phyloP scores from a whole-genome alignment of 345 rosid species.

The Eucalyptus tenuipes region DNA sequence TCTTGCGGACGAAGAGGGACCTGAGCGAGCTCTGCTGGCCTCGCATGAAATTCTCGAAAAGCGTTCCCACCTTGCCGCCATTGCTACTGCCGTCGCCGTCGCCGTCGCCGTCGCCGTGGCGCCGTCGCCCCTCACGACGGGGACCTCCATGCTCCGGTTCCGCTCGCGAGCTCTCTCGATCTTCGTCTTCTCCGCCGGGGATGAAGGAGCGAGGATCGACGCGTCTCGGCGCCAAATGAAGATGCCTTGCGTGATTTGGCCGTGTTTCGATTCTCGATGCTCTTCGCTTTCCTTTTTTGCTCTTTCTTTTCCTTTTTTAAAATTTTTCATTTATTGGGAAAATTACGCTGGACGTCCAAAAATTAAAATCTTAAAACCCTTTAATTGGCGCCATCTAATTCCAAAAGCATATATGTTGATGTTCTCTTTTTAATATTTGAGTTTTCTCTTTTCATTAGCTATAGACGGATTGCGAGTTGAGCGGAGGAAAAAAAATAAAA shows the following conservation, averaged over 20 bases:
- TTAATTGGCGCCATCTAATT: not conserved
- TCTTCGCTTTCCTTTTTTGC: not conserved
- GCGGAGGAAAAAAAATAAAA: not conserved
- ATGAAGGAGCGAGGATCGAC: not conserved
- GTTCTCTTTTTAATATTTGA: not conserved
- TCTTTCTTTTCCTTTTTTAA: not conserved
- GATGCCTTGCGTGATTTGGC: not conserved
- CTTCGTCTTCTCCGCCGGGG: not conserved
- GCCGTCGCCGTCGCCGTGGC: not conserved
- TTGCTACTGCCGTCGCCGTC: not conserved
- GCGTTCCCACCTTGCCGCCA: conserved; percentile 2
- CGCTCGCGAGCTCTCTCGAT: not conserved
- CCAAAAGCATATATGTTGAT: not conserved
- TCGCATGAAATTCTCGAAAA: conserved; percentile 47
- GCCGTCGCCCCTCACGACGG: not conserved
- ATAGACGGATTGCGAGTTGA: not conserved
- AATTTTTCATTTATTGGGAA: not conserved
- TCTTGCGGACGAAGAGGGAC: conserved; percentile 57
- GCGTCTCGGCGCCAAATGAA: not conserved
- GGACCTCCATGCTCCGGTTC: not conserved
- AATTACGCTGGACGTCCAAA: not conserved
- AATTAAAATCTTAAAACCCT: not conserved
- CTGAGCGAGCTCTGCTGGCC: conserved; percentile 46
- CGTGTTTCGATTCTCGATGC: not conserved
- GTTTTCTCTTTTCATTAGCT: not conserved